Evolutionary conservation across 1,139 yeast genomes (phyloP).

Genomic region (Pichia cactophila): DNA sequence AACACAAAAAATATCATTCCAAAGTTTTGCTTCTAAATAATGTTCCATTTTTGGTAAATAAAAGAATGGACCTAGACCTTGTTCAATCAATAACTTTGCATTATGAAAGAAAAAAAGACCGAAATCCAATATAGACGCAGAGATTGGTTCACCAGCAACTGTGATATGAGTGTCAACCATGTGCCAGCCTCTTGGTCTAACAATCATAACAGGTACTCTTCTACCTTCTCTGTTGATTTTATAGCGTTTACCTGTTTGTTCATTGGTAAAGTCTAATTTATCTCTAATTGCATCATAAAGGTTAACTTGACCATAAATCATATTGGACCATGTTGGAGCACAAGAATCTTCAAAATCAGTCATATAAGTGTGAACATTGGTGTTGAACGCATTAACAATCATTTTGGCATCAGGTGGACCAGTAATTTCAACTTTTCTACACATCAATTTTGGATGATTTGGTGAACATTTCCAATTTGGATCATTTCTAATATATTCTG

Average conservation of each 20-base stretch:
- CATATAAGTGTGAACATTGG: slow-evolving; percentile 88
- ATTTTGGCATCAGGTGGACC: slow-evolving; percentile 91
- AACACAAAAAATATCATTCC: slow-evolving; percentile 69
- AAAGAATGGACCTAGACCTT: slow-evolving; percentile 69
- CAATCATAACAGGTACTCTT: slow-evolving; percentile 64
- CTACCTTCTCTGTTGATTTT: slow-evolving; percentile 41
- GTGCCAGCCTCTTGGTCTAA: slow-evolving; percentile 87
- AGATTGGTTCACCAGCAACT: slow-evolving; percentile 68
- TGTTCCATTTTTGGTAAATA: slow-evolving; percentile 78
- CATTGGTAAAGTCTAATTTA: slow-evolving; percentile 44
- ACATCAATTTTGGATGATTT: slow-evolving; percentile 41
- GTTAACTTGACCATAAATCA: slow-evolving; percentile 86
- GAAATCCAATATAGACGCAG: slow-evolving; percentile 72
- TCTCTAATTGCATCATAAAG: slow-evolving; percentile 80
- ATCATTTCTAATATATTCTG: slow-evolving; percentile 58
- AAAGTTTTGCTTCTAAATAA: slow-evolving; percentile 64
- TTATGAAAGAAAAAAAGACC: slow-evolving; percentile 69
- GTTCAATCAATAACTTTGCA: slow-evolving; percentile 48
- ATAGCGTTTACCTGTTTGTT: slow-evolving; percentile 39
- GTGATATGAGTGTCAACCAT: slow-evolving; percentile 64
- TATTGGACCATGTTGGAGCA: slow-evolving; percentile 91
- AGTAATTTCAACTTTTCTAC: slow-evolving; percentile 54
- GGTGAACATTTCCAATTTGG: slow-evolving; percentile 72
- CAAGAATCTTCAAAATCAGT: slow-evolving; percentile 93
- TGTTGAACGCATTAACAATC: slow-evolving; percentile 89